Base-by-base conservation (phyloP, 306 rosid genomes). In the Dalbergia oliveri region DNA sequence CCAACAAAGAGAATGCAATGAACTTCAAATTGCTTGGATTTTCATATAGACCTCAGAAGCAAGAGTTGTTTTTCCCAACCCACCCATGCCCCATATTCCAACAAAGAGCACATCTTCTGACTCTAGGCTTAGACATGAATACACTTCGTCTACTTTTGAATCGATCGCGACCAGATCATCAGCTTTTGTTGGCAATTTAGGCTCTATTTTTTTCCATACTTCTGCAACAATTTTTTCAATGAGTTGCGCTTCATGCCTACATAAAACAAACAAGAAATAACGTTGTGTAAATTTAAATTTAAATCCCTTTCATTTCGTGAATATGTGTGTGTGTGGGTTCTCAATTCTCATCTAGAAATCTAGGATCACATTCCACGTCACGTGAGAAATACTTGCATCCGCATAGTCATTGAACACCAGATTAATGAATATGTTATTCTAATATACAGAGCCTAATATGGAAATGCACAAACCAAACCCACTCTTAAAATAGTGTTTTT, bases 61-160 rank as follows among this genome's bases (percentile, higher is more conserved):
- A 21, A 80, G 83, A 51, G 83, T 72, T 41, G 84, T 80, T 37
- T 81, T 81, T 0, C 69, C 78, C 14, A 59, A 3, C 0, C 78
- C 69, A 0, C 68, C 78, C 78, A 73, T 73, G 11, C 85, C 85
- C 77, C 81, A 68, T 57, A 81, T 81, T 5, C 85, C 85, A n/a
- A 75, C 3, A 57, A 74, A 81, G 5, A 21, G 18, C 62, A 81
- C 76, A 66, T 75, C 72, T 1, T 34, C 16, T 15, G 37, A 44
- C 3, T 37, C 26, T 4, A 34, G 11, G 14, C 66, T 13, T 11
- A 66, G n/a, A 35, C 6, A 35, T 53, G 19, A 65, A n/a, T 3
- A 1, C 26, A 77, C 21, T 0, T 72, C 35, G 0, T 72, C 16
- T n/a, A 72, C 31, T 41, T 18, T 72, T 56, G 77, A 0, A n/a